Percentiles rank a stretch among this genome's conserved stretches.
phyloP scores from a whole-genome alignment of 179 eudicot species.

The Spinacia oleracea region DNA sequence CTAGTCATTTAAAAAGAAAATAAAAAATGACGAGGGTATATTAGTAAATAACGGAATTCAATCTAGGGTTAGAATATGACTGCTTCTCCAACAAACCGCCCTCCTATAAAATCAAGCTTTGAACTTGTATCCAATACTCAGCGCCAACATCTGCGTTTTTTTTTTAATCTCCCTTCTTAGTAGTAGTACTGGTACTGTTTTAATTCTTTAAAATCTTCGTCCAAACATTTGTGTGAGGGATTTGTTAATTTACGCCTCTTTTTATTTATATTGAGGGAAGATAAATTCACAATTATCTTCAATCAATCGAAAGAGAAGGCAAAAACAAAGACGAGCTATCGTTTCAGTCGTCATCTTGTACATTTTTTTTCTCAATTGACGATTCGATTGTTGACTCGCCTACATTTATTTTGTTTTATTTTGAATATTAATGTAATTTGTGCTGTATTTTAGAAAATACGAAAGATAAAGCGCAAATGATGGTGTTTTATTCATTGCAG shows the following conservation, averaged over 20 bases:
- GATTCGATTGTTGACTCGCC: constrained; percentile 87
- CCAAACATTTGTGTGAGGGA: no score
- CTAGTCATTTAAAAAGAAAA: no score
- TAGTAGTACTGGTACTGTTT: no score
- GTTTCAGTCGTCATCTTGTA: constrained; percentile 68
- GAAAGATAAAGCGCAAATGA: constrained; percentile 22
- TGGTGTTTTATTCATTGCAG: constrained; percentile 27
- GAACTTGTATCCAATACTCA: not conserved
- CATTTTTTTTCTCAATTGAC: constrained; percentile 40
- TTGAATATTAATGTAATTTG: not conserved
- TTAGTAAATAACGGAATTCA: not conserved
- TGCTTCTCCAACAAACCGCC: not conserved
- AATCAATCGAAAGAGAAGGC: constrained; percentile 31
- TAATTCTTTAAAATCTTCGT: no score
- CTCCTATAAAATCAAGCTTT: not conserved
- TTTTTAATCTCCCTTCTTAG: not conserved
- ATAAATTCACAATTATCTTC: constrained; percentile 7
- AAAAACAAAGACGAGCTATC: constrained; percentile 65
- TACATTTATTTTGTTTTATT: constrained; percentile 25
- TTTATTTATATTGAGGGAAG: constrained; percentile 4
- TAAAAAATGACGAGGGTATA: not conserved
- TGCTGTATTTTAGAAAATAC: not conserved
- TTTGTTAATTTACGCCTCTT: constrained; percentile 2
- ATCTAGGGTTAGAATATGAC: constrained; percentile 8
- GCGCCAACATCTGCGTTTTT: not conserved